Base-by-base conservation (phyloP, 2,329 filamentous ascomycete species). In the Fusarium torreyae region DNA sequence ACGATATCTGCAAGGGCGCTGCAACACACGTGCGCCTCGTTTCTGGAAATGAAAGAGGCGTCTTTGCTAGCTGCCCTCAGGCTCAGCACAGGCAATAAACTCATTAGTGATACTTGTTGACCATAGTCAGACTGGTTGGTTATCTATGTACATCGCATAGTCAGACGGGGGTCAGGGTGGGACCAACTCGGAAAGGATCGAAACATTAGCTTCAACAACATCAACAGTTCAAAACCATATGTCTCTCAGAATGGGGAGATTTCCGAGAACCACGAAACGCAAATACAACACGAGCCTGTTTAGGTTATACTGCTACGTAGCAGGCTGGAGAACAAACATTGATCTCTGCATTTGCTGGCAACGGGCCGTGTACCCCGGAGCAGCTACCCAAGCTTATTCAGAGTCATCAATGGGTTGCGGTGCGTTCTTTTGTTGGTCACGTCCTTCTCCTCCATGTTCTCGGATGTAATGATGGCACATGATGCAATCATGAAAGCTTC, bases 21-120 rank as follows among this genome's bases (percentile, higher is more conserved):
- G 57, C 22, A 46, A 49, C 51, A 66, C 51, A 65, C 55, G 60
- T 60, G 63, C 54, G 57, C 61, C 53, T 52, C 51, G 65, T 69
- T 72, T 69, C 69, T 74, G 71, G 71, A 70, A 70, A 74, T 64
- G 31, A 65, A 51, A 57, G 51, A 56, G 43, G 52, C 34, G 40
- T 48, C 22, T 58, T 49, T 58, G 31, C 43, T 38, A 44, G 45
- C 50, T 68, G 56, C 34, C 33, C 50, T 45, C 52, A 31, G 46
- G 46, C 45, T 34, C 34, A 57, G 67, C 63, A 57, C 40, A 57
- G 44, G 28, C 28, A 31, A 31, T 13, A 31, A 11, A 31, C 10
- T 31, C 13, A 13, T 52, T 28, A 57, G 46, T 26, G 20, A 34
- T 57, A 42, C 28, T 17, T 49, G 33, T 44, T 46, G 40, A 53